phyloP scores from a whole-genome alignment of 768 basidiomycete genomes.

The Mycena vitilis region DNA sequence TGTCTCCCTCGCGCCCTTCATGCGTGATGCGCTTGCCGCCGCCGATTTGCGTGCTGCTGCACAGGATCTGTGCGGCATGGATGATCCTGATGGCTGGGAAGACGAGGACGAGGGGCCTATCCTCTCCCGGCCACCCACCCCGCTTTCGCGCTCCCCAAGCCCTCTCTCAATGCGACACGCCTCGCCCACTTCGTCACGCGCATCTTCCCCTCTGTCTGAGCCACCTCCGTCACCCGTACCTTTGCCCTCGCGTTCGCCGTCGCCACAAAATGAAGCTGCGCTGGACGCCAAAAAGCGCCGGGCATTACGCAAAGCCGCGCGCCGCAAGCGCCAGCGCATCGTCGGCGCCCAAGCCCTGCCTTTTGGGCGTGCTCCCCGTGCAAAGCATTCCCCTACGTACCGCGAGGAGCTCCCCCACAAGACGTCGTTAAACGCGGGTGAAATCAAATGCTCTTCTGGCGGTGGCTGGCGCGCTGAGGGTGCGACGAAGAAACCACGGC shows the following conservation, averaged over 20 bases:
- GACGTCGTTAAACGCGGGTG: not conserved
- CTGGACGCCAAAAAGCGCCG: not conserved
- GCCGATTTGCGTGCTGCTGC: not conserved
- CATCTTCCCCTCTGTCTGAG: not conserved
- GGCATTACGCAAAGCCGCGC: not conserved
- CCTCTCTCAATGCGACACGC: not conserved
- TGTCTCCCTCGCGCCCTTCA: not conserved
- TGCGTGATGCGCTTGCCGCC: not conserved
- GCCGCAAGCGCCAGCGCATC: not conserved
- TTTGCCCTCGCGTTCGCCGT: no score
- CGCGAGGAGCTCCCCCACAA: not conserved
- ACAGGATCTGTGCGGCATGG: not conserved
- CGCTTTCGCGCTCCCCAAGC: not conserved
- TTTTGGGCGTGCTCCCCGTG: not conserved
- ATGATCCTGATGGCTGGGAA: not conserved
- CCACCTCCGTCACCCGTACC: not conserved
- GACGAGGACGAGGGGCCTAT: not conserved
- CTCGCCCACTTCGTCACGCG: not conserved
- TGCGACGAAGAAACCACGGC: not conserved
- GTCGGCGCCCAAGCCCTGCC: not conserved
- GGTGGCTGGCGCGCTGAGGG: not conserved
- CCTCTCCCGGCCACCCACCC: not conserved
- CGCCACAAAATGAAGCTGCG: no score
- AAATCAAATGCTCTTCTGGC: not conserved
- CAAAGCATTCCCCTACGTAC: not conserved